Percentiles rank a stretch among this genome's conserved stretches.
These are phyloP conservation scores for Tricholoma bakamatsutake DNA, from an alignment of 768 basidiomycete species.

Conservation along the genomic window DNA sequence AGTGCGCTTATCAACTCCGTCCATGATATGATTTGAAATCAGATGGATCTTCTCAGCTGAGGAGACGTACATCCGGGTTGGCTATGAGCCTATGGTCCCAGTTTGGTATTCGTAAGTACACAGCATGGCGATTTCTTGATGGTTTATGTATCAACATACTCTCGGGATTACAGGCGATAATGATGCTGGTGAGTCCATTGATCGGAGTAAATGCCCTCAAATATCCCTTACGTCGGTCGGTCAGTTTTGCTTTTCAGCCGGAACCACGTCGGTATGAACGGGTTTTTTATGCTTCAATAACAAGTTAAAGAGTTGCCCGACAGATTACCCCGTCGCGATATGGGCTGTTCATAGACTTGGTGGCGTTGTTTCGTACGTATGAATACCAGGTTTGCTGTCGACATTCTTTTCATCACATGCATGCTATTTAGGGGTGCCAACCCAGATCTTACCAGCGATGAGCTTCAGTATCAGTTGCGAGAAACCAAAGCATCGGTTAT, in stretches of 20 bases:
- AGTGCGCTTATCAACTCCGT: conserved; percentile 2
- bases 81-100: conserved; percentile 39
- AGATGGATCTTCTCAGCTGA: conserved; percentile 27
- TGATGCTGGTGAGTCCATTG: conserved; percentile 46
- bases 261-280: conserved; percentile 51
- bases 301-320: neutral
- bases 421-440: conserved; percentile 46
- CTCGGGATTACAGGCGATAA: conserved; percentile 30
- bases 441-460: conserved; percentile 47
- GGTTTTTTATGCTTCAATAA: neutral
- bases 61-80: conserved; percentile 39
- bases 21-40: neutral
- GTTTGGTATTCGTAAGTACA: conserved; percentile 37
- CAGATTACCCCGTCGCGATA: conserved; percentile 50
- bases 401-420: neutral
- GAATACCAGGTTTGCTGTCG: neutral
- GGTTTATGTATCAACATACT: neutral
- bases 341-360: conserved; percentile 56
- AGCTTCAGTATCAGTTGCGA: conserved; percentile 51
- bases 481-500: conserved; percentile 42
- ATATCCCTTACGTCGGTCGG: neutral
- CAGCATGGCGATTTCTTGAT: neutral
- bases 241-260: conserved; percentile 60
- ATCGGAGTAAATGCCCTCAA: neutral
- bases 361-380: conserved; percentile 49